Conservation (phyloP, 2,329 filamentous ascomycete species). For the Raffaelea albimanens region DNA sequence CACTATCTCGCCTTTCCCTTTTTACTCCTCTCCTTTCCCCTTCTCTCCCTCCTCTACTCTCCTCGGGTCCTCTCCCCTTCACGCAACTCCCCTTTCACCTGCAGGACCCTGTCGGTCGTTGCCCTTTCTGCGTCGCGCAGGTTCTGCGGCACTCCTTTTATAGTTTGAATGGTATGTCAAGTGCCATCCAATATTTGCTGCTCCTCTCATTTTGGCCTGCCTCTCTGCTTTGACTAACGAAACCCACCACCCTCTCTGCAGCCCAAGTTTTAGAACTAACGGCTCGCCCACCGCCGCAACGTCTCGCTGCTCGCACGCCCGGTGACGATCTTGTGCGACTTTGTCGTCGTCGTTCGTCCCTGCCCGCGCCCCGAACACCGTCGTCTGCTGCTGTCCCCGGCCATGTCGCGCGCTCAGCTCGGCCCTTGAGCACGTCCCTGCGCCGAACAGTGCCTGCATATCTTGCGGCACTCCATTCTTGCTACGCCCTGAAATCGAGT, state of each 20-base stretch:
- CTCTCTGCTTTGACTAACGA: background rate
- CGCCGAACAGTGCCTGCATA: too few species aligned
- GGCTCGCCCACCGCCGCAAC: background rate
- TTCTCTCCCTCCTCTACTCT: constrained; percentile 1
- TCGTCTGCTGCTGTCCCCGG: too few species aligned
- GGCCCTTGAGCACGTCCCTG: too few species aligned
- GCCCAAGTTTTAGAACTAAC: constrained; percentile 2
- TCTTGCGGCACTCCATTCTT: too few species aligned
- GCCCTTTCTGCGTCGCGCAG: too few species aligned
- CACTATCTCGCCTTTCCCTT: background rate
- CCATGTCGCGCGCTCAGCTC: too few species aligned
- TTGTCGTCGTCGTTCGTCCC: background rate
- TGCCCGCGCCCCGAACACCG: too few species aligned
- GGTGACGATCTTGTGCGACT: background rate
- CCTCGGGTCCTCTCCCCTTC: background rate
- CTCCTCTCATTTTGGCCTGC: background rate
- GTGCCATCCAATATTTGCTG: too few species aligned
- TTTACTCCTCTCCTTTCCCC: background rate
- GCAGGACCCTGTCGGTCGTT: background rate
- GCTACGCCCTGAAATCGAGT: too few species aligned
- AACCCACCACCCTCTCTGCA: background rate
- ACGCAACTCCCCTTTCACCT: constrained; percentile 2
- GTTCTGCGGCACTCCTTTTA: too few species aligned
- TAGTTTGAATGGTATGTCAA: too few species aligned
- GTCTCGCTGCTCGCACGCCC: background rate